A percentile compares a stretch with the other conserved stretches of the same genome.
Conservation (phyloP, 2,329 filamentous ascomycete species). For the Ophiostoma sp. region DNA sequence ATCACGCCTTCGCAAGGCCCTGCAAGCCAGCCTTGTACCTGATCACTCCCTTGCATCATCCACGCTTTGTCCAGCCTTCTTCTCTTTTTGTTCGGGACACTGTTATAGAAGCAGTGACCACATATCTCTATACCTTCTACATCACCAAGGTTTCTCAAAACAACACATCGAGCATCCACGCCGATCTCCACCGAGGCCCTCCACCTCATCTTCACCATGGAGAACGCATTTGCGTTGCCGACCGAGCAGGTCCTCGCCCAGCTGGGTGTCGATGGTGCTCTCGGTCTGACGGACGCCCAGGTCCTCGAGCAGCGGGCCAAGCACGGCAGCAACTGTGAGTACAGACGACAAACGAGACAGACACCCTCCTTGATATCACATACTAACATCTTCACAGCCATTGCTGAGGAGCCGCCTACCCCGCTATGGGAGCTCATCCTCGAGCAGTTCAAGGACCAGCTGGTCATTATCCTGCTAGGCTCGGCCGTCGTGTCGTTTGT, state of each 20-base stretch:
- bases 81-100: not conserved
- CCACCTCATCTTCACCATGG: slow-evolving; percentile 47
- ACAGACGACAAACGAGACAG: not conserved
- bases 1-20: not conserved
- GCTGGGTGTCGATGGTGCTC: slow-evolving; percentile 56
- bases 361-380: no score
- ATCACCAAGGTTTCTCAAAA: not conserved
- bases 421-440: slow-evolving; percentile 95
- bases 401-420: slow-evolving; percentile 87
- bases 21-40: slow-evolving; percentile 2
- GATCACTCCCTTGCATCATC: not conserved
- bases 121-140: not conserved
- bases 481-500: slow-evolving; percentile 93
- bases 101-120: not conserved
- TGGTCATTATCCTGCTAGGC: slow-evolving; percentile 90
- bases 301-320: slow-evolving; percentile 56
- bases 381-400: slow-evolving; percentile 44
- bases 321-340: slow-evolving; percentile 66
- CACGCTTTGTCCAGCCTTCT: not conserved
- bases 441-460: slow-evolving; percentile 98
- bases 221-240: slow-evolving; percentile 61
- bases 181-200: not conserved
- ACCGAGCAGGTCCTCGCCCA: slow-evolving; percentile 59
- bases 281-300: slow-evolving; percentile 61
- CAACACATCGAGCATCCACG: not conserved